phyloP scores from a whole-genome alignment of 2,329 filamentous ascomycete species.

The Thyridium curvatum region DNA sequence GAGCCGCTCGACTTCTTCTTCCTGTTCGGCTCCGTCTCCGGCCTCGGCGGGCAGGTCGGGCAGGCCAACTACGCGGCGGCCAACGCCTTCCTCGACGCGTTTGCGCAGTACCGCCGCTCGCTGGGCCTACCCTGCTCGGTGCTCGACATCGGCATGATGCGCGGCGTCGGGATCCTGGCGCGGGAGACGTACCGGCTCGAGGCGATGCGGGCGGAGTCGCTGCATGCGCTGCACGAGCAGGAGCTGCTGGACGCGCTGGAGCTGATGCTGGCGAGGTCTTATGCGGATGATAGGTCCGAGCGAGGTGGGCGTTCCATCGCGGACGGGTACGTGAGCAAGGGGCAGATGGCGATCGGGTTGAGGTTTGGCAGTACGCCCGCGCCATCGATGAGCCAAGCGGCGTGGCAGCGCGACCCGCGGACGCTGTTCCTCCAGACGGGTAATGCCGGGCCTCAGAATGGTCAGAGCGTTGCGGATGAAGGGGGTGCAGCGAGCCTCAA shows the following conservation, averaged over 20 bases:
- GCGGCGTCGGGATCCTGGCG: conserved; percentile 7
- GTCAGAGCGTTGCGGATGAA: no score
- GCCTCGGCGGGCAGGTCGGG: conserved; percentile 9
- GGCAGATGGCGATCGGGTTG: conserved; percentile 4
- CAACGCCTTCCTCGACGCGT: conserved; percentile 22
- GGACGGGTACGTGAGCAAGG: neutral
- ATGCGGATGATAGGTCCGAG: neutral
- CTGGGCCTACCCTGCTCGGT: conserved; percentile 19
- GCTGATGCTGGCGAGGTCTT: neutral
- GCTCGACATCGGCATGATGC: conserved; percentile 24
- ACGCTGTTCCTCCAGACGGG: neutral
- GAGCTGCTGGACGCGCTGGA: conserved; percentile 5
- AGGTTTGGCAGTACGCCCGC: neutral
- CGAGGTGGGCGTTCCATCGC: neutral
- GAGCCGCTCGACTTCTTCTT: conserved; percentile 6
- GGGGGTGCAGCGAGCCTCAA: neutral
- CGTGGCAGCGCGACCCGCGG: neutral
- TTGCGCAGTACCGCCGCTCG: conserved; percentile 19
- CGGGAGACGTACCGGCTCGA: conserved; percentile 2
- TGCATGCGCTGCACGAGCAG: conserved; percentile 3
- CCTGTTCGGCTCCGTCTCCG: conserved; percentile 5
- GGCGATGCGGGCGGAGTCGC: conserved; percentile 1
- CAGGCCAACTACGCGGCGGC: conserved; percentile 25
- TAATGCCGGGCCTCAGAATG: neutral
- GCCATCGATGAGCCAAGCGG: neutral